Percentiles rank a stretch among this genome's conserved stretches.
Conservation (phyloP, 2,329 filamentous ascomycete species). For the Chrysosporium keratinophilum region DNA sequence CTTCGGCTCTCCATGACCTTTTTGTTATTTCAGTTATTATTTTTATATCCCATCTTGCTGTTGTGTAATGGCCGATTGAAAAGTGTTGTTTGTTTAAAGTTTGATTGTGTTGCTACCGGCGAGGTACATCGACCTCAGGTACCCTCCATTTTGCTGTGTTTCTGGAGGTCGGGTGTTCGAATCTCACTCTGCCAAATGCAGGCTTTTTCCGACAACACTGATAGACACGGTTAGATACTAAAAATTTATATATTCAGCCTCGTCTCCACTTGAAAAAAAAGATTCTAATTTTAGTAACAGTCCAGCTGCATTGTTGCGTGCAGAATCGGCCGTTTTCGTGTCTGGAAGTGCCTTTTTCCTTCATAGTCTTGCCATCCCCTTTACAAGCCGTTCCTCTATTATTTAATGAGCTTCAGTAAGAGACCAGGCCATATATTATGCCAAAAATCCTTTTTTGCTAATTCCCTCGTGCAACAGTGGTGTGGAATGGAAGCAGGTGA, state of each 20-base stretch:
- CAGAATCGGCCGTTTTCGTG: background rate
- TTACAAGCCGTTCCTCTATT: background rate
- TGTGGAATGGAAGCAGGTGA: no score
- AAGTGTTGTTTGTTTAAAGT: background rate
- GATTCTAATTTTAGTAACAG: background rate
- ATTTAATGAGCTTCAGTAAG: background rate
- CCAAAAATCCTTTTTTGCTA: no score
- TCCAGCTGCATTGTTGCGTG: background rate
- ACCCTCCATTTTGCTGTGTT: background rate
- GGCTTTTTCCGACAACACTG: background rate
- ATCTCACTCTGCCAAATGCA: background rate
- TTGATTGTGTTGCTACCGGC: no score
- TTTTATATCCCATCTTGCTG: background rate
- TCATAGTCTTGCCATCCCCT: background rate
- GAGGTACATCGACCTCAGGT: background rate
- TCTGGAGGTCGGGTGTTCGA: conserved; percentile 3
- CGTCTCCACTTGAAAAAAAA: background rate
- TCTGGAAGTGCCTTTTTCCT: background rate
- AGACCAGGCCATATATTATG: no score
- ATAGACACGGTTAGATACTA: background rate
- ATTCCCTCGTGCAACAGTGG: no score
- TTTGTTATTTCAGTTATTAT: conserved; percentile 1
- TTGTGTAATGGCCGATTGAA: background rate
- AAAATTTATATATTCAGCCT: background rate
- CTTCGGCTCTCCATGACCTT: conserved; percentile 5